Base-by-base conservation (phyloP, 768 basidiomycete species). In the Naematelia aurantialba region DNA sequence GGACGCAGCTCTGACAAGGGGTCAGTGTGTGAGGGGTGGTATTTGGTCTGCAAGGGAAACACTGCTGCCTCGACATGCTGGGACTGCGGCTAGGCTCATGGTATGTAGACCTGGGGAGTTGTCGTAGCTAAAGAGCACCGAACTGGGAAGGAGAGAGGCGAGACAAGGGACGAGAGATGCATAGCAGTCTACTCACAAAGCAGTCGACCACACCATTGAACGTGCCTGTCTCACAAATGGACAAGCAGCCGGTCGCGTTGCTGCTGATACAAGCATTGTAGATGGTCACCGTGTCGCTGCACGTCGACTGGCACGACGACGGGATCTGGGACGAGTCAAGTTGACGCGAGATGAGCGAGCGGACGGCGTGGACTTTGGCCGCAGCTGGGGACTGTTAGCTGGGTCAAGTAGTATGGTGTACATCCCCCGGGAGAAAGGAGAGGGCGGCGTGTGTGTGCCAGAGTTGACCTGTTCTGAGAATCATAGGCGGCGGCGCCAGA, bases 201-300 rank as follows among this genome's bases (percentile, higher is more conserved):
- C 66, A 68, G 12, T 56, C 54, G 46, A 64, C 65, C 44, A 66
- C 59, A 30, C 47, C 29, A 42, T 45, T 48, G 57, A 44, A 67
- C 47, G 30, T 68, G 46, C 26, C 31, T 2, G 56, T 5, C 39
- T 61, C 30, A 45, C 66, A 68, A 57, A 68, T 60, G 19, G 56
- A 45, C 39, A 68, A 51, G 55, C 66, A 68, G n/a, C 56, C 59
- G 12, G 31, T 49, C 26, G 25, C 39, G 55, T 68, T 60, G 17
- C 52, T 51, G 39, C 29, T 53, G 10, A 54, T 24, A 47, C 66
- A 68, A 8, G 66, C 62, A 25, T 64, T 58, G 60, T 68, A 68
- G 59, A 68, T 68, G 49, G 30, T 52, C 13, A 68, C 46, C 13
- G 66, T 46, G 25, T 46, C 25, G 4, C 59, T 49, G 55, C 66